Conservation (phyloP, 306 rosid species). For the Alnus glutinosa region DNA sequence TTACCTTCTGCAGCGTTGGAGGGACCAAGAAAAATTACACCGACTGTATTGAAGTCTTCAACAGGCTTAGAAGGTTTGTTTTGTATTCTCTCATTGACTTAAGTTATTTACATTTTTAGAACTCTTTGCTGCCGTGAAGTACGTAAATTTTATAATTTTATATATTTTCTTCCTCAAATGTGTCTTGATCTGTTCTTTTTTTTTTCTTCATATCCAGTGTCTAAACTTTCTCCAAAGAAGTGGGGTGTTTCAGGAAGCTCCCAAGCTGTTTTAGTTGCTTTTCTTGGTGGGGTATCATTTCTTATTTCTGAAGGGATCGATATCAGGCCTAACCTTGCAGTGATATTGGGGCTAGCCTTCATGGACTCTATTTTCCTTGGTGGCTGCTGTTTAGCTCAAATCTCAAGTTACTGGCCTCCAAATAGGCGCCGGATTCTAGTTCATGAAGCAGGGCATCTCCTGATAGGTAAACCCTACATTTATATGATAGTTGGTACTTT, state of each 20-base stretch:
- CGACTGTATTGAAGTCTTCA: constrained; percentile 68
- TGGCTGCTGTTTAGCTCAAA: constrained; percentile 89
- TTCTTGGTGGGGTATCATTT: constrained; percentile 74
- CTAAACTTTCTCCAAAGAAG: constrained; percentile 87
- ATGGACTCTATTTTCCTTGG: constrained; percentile 82
- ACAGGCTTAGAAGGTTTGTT: constrained; percentile 86
- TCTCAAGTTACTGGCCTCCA: constrained; percentile 98
- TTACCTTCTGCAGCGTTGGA: constrained; percentile 64
- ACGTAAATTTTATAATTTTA: not conserved
- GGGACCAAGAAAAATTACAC: constrained; percentile 82
- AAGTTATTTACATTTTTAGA: constrained; percentile 12
- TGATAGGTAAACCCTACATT: constrained; percentile 49
- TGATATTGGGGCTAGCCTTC: constrained; percentile 71
- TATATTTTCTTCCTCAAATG: not conserved
- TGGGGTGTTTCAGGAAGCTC: constrained; percentile 92
- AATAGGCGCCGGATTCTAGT: constrained; percentile 72
- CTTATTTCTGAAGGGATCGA: constrained; percentile 83
- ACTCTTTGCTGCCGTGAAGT: constrained; percentile 14
- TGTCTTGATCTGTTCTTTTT: not conserved
- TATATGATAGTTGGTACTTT: not conserved
- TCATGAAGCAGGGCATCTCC: constrained; percentile 96
- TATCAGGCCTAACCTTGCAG: constrained; percentile 82
- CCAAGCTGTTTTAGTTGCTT: constrained; percentile 53
- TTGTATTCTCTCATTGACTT: constrained; percentile 5
- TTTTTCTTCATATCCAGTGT: constrained; percentile 44